Percentiles rank a stretch among this genome's conserved stretches.
phyloP scores from a whole-genome alignment of 1,139 yeast genomes.

The Wickerhamomyces sp. region DNA sequence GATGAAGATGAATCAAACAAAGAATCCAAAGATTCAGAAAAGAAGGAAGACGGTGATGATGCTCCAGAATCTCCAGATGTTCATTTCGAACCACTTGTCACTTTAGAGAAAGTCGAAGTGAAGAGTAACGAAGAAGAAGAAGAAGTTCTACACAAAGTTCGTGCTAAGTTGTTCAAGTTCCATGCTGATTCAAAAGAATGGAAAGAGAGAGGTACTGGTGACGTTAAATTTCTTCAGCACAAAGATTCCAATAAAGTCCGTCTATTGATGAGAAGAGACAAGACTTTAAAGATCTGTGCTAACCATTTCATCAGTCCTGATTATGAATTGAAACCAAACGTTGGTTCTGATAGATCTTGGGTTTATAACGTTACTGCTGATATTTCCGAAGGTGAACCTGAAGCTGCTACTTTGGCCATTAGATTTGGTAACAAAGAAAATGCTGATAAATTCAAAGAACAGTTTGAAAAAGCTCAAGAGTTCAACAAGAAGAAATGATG shows the following conservation, averaged over 20 bases:
- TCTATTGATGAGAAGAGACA: slow-evolving; percentile 97
- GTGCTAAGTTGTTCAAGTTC: slow-evolving; percentile 94
- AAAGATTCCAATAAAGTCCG: slow-evolving; percentile 77
- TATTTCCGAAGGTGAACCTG: slow-evolving; percentile 92
- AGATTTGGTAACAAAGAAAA: slow-evolving; percentile 97
- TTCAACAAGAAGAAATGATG: slow-evolving; percentile 38
- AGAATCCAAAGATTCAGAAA: slow-evolving; percentile 29
- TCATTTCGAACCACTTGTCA: slow-evolving; percentile 94
- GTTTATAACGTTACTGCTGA: slow-evolving; percentile 94
- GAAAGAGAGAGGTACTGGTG: slow-evolving; percentile 99
- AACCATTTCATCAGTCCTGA: slow-evolving; percentile 89
- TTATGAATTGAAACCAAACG: slow-evolving; percentile 82
- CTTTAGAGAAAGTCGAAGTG: slow-evolving; percentile 91
- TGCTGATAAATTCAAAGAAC: slow-evolving; percentile 92
- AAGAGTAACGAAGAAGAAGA: slow-evolving; percentile 97
- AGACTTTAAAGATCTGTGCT: slow-evolving; percentile 96
- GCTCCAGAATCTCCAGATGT: slow-evolving; percentile 91
- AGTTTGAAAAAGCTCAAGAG: slow-evolving; percentile 78
- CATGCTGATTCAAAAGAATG: slow-evolving; percentile 83
- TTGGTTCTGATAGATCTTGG: slow-evolving; percentile 98
- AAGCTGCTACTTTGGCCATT: slow-evolving; percentile 94
- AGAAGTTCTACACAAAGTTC: slow-evolving; percentile 77
- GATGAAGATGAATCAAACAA: slow-evolving; percentile 31
- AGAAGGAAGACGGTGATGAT: slow-evolving; percentile 50
- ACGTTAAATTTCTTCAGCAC: slow-evolving; percentile 91